Evolutionary conservation across 2,329 filamentous ascomycete species (phyloP).

Genomic region (Clathrospora elynae): DNA sequence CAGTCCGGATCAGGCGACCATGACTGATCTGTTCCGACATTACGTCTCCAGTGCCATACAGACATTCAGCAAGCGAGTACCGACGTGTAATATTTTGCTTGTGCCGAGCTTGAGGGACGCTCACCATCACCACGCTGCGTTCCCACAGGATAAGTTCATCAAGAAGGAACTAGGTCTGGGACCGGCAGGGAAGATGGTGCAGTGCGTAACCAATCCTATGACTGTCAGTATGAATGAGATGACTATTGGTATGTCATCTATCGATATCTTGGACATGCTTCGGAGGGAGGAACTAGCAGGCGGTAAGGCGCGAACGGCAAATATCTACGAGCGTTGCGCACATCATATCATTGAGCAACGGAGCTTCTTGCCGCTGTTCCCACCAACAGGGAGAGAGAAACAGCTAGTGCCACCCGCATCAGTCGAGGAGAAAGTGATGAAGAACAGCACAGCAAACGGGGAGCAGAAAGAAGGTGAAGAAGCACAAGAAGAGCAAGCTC

Average conservation of each 20-base stretch:
- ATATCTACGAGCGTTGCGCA: conserved; percentile 72
- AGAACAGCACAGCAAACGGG: conserved; percentile 49
- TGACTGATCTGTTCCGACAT: conserved; percentile 81
- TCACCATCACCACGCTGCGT: conserved; percentile 81
- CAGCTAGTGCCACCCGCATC: conserved; percentile 61
- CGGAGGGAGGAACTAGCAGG: conserved; percentile 72
- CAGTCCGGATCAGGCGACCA: conserved; percentile 73
- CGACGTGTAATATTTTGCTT: conserved; percentile 79
- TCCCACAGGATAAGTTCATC: conserved; percentile 76
- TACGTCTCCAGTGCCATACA: conserved; percentile 76
- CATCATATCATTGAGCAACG: conserved; percentile 85
- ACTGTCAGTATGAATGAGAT: conserved; percentile 87
- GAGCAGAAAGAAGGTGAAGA: conserved; percentile 40
- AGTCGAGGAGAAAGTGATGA: conserved; percentile 58
- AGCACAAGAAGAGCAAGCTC: conserved; percentile 58
- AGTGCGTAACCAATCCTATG: conserved; percentile 87
- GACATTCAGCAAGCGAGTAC: conserved; percentile 71
- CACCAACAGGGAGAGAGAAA: conserved; percentile 71
- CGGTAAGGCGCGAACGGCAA: conserved; percentile 60
- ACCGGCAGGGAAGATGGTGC: conserved; percentile 63
- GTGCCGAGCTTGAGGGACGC: conserved; percentile 83
- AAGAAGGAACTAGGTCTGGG: conserved; percentile 76
- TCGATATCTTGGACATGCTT: conserved; percentile 84
- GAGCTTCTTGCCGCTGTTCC: conserved; percentile 89
- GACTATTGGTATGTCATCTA: conserved; percentile 77